Percentiles rank a stretch among this genome's conserved stretches.
Conservation (phyloP, 495 filamentous ascomycete genomes). For the Hypoxylon fragiforme region DNA sequence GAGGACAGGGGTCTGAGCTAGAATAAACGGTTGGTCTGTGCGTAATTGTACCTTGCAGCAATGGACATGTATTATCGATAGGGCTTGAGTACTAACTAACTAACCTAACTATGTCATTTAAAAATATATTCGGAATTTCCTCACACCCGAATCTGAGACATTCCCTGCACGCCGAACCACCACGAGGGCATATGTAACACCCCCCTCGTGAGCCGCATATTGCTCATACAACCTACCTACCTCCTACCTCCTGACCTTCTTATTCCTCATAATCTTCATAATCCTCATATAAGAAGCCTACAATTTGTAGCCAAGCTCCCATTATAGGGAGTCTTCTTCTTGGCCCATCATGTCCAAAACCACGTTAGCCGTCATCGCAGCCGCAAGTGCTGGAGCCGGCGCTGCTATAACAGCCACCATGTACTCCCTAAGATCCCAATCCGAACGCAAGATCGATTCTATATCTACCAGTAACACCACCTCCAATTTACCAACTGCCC, state of each 20-base stretch:
- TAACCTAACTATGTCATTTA: too few relatives aligned
- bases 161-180: constrained; percentile 35
- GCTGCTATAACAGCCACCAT: constrained; percentile 77
- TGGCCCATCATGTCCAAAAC: constrained; percentile 73
- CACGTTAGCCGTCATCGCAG: constrained; percentile 85
- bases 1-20: constrained; percentile 17
- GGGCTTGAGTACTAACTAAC: constrained; percentile 1
- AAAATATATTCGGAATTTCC: constrained; percentile 21
- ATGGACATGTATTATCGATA: constrained; percentile 15
- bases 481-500: constrained; percentile 40
- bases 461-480: constrained; percentile 51
- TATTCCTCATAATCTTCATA: constrained; percentile 9
- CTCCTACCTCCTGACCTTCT: constrained; percentile 32
- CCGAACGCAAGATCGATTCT: constrained; percentile 50
- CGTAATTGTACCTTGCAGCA: constrained; percentile 24
- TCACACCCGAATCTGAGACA: constrained; percentile 24
- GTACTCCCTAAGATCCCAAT: constrained; percentile 61
- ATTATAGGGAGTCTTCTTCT: constrained; percentile 5
- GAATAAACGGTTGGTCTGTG: constrained; percentile 21
- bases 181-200: constrained; percentile 32
- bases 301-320: constrained; percentile 5
- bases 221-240: constrained; percentile 31
- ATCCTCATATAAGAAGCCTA: constrained; percentile 29
- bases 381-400: constrained; percentile 84
- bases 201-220: constrained; percentile 37